phyloP scores from a whole-genome alignment of 2,329 filamentous ascomycete species.

The Colletotrichum cordylinicola region DNA sequence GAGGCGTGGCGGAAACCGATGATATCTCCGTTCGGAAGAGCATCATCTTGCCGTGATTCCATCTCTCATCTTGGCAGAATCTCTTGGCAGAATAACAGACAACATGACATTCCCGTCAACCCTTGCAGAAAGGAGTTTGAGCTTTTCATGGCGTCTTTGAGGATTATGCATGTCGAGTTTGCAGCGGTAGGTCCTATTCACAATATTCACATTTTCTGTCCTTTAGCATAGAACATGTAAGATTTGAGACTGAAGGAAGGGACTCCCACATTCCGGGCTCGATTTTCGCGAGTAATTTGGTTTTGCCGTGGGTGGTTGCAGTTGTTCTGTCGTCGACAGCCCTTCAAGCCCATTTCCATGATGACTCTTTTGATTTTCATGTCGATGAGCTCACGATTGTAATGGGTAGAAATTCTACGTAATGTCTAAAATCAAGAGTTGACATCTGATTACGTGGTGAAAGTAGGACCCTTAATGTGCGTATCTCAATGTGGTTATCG shows the following conservation, averaged over 20 bases:
- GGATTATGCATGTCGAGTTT: not conserved
- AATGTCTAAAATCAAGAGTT: not conserved
- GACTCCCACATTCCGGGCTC: not conserved
- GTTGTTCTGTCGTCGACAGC: not conserved
- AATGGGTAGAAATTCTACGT: not conserved
- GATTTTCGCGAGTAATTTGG: not conserved
- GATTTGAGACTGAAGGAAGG: not conserved
- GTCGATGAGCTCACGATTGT: not conserved
- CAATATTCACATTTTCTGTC: not conserved
- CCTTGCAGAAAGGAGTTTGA: not conserved
- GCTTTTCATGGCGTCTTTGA: not conserved
- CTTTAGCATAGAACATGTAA: not conserved
- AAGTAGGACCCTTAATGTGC: too few species aligned
- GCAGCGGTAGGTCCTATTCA: not conserved
- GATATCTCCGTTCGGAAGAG: not conserved
- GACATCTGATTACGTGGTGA: not conserved
- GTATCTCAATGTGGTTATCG: rapidly evolving
- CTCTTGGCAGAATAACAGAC: not conserved
- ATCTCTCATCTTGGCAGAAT: not conserved
- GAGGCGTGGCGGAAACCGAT: not conserved
- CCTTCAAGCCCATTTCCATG: too few species aligned
- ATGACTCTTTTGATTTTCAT: not conserved
- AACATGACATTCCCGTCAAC: not conserved
- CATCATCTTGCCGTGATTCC: not conserved
- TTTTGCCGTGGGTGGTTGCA: not conserved